Evolutionary conservation across 1,284 basidiomycete species (phyloP), one percentile per base, ranked within the genome.

Genomic region (Ustilago shanxiensis): DNA sequence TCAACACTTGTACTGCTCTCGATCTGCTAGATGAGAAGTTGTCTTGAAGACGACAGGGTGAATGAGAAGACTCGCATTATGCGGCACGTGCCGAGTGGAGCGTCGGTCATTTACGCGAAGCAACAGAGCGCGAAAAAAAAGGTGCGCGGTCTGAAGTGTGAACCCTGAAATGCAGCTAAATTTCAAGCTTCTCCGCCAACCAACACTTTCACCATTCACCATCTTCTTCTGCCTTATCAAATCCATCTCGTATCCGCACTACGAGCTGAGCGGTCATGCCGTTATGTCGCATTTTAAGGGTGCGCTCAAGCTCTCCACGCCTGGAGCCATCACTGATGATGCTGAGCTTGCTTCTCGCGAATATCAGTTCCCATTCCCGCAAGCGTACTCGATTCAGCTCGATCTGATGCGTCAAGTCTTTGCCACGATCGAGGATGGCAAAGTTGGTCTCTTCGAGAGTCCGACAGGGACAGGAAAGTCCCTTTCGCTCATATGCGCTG

Each of bases 321-420:
- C 72, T 26, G 72, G 67, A 6, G 7, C 5, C 22, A 31, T n/a
- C 39, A 22, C 8, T 44, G 52, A 70, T 31, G 41, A 70, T 31
- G 41, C 61, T 3, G 57, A 50, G 51, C 55, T 58, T 33, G 67
- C 65, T 8, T 73, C 75, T 8, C 60, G 70, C 56, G 63, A 65
- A 14, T 85, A 83, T 41, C 41, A 57, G 22, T 85, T 85, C 49
- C 84, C 84, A 1, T 84, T 80, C 51, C 68, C 80, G 1, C 24
- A 72, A 52, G 95, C 95, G 0, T 98, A 99, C 86, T 86, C 89
- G 18, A 97, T 97, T 72, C 96, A 99, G 86, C 88, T 90, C 1
- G 90, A 94, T 44, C 89, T 98, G 37, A 98, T 98, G 95, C 90
- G 88, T 14, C 92, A 94, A 68, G 88, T 98, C 4, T 98, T 96